phyloP scores from a whole-genome alignment of 106 monocot species.

The Dendrobium officinale region DNA sequence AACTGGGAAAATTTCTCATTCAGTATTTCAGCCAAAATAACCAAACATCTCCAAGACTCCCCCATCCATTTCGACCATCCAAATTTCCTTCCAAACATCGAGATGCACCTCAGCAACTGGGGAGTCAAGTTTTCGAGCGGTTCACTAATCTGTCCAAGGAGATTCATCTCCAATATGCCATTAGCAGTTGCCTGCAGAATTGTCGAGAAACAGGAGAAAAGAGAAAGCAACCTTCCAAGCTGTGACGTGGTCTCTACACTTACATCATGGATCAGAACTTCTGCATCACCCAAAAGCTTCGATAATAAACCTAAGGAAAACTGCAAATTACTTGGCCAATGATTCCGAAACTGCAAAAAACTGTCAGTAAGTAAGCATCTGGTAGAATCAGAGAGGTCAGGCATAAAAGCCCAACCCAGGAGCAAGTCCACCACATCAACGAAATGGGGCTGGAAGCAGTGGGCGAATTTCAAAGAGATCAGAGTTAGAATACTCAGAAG shows the following conservation, averaged over 20 bases:
- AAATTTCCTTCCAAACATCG: constrained; percentile 42
- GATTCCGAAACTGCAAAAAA: constrained; percentile 74
- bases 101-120: constrained; percentile 51
- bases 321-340: constrained; percentile 75
- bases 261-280: constrained; percentile 65
- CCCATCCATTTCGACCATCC: constrained; percentile 55
- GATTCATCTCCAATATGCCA: constrained; percentile 44
- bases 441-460: constrained; percentile 81
- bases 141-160: constrained; percentile 36
- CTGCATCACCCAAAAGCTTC: constrained; percentile 90
- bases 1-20: constrained; percentile 61
- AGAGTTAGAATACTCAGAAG: constrained; percentile 53
- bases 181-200: constrained; percentile 68
- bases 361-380: constrained; percentile 51
- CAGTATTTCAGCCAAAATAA: constrained; percentile 67
- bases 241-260: constrained; percentile 25
- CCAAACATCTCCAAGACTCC: constrained; percentile 64
- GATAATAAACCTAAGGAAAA: constrained; percentile 71
- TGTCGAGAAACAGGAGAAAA: constrained; percentile 82
- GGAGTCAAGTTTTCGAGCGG: constrained; percentile 59
- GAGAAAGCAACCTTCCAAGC: constrained; percentile 50
- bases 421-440: constrained; percentile 83
- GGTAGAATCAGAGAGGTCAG: constrained; percentile 64
- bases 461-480: constrained; percentile 58
- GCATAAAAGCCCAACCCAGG: constrained; percentile 92